Percentiles rank a stretch among this genome's conserved stretches.
phyloP scores from a whole-genome alignment of 2,329 filamentous ascomycete species.

The Coniella lustricola region DNA sequence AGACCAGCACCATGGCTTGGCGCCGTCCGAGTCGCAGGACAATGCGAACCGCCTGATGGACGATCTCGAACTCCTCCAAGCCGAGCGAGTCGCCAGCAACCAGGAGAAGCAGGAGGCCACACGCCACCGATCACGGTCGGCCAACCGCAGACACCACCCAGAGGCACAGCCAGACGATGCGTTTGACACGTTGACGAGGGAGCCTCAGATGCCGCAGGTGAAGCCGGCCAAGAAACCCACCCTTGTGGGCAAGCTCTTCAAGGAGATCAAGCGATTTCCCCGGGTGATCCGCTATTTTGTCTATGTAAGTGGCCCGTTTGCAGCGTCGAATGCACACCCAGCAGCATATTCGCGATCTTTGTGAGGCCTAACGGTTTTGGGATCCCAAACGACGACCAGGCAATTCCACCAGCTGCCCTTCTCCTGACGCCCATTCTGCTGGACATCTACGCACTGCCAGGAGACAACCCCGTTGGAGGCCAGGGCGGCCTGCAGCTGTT shows the following conservation, averaged over 20 bases:
- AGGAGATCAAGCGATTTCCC: conserved; percentile 41
- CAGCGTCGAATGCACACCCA: too few species aligned
- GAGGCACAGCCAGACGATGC: conserved; percentile 37
- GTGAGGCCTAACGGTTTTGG: too few species aligned
- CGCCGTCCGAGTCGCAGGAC: conserved; percentile 23
- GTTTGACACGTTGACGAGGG: conserved; percentile 33
- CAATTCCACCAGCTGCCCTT: conserved; percentile 35
- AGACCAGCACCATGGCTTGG: conserved; percentile 9
- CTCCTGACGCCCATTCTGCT: conserved; percentile 39
- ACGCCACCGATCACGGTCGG: conserved; percentile 13
- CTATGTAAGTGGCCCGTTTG: conserved; percentile 28
- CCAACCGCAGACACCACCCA: conserved; percentile 26
- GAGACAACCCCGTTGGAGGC: conserved; percentile 44
- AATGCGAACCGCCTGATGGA: conserved; percentile 35
- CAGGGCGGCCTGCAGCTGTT: conserved; percentile 70
- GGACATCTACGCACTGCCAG: conserved; percentile 27
- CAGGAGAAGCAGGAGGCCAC: conserved; percentile 31
- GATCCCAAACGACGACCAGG: conserved; percentile 1
- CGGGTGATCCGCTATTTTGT: conserved; percentile 42
- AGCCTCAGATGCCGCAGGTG: conserved; percentile 10
- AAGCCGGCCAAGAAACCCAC: conserved; percentile 20
- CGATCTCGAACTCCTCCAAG: conserved; percentile 41
- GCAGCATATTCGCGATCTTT: too few species aligned
- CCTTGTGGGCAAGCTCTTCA: conserved; percentile 30
- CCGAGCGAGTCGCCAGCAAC: conserved; percentile 39